These are phyloP conservation scores for Staphylotrichum tortipilum DNA, from an alignment of 495 filamentous ascomycete species.

Conservation along the genomic window DNA sequence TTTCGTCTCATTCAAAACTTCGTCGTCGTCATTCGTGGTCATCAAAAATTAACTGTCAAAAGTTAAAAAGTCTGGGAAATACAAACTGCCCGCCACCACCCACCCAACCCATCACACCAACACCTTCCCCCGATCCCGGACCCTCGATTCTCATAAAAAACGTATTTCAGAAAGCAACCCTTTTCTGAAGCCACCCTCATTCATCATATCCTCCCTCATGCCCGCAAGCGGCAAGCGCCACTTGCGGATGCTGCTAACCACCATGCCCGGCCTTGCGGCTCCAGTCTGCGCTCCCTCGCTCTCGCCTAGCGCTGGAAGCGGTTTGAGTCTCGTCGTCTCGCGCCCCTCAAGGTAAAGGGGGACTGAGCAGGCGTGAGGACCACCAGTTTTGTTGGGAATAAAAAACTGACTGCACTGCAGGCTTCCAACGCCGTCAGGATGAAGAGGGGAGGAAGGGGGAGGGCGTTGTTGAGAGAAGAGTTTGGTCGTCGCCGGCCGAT, in stretches of 20 bases:
- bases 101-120: too few relatives aligned
- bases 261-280: constrained; percentile 15
- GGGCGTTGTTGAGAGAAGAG: constrained; percentile 1
- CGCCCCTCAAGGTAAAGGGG: too few relatives aligned
- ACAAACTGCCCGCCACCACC: constrained; percentile 6
- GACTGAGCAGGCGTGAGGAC: too few relatives aligned
- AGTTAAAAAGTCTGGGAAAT: background rate
- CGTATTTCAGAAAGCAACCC: constrained; percentile 3
- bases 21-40: background rate
- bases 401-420: constrained; percentile 14
- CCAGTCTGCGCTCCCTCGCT: constrained; percentile 10
- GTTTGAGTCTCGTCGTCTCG: background rate
- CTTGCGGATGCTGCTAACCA: background rate
- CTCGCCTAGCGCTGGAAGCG: background rate
- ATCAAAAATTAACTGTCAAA: background rate
- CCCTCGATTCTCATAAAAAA: too few relatives aligned
- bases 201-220: background rate
- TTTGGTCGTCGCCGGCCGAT: constrained; percentile 40
- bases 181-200: background rate
- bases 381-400: background rate
- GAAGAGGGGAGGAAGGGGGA: constrained; percentile 19
- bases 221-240: constrained; percentile 7
- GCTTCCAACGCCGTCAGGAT: constrained; percentile 13
- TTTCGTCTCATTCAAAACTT: too few relatives aligned
- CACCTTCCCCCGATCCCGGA: background rate